Conservation (phyloP, 495 filamentous ascomycete genomes). For the Cetradonia linearis region DNA sequence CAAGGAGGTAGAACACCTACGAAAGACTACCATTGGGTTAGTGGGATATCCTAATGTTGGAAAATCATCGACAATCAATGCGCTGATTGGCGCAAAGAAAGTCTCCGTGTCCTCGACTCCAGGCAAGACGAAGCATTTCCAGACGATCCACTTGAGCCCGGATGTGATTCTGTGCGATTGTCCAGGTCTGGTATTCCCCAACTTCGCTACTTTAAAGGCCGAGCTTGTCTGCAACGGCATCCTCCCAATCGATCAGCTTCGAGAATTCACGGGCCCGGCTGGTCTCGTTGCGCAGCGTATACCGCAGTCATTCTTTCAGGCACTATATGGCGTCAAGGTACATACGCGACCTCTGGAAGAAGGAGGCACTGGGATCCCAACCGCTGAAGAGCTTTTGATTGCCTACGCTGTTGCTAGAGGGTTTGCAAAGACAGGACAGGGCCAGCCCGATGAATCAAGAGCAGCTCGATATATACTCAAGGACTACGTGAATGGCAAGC, state of each 20-base stretch:
- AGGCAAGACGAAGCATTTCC: constrained; percentile 99
- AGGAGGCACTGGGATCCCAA: constrained; percentile 83
- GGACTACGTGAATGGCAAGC: constrained; percentile 94
- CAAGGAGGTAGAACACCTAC: constrained; percentile 35
- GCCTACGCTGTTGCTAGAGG: constrained; percentile 85
- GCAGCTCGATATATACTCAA: constrained; percentile 88
- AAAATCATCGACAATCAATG: constrained; percentile 98
- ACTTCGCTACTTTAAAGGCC: constrained; percentile 93
- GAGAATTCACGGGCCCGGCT: constrained; percentile 85
- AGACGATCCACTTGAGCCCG: constrained; percentile 89
- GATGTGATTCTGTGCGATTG: constrained; percentile 93
- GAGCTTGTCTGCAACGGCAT: constrained; percentile 95
- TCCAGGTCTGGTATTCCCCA: constrained; percentile 95
- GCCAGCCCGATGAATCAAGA: constrained; percentile 85
- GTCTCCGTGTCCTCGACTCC: constrained; percentile 96
- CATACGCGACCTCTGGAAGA: constrained; percentile 73
- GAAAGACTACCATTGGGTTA: constrained; percentile 80
- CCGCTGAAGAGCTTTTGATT: constrained; percentile 72
- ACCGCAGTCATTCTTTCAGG: constrained; percentile 82
- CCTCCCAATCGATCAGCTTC: constrained; percentile 91
- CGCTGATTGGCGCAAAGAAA: constrained; percentile 93
- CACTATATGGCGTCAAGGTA: constrained; percentile 88
- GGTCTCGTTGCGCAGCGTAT: constrained; percentile 81
- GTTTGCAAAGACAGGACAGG: constrained; percentile 76
- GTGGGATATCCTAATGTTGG: constrained; percentile 99